These are phyloP conservation scores for Akebia trifoliata DNA, from an alignment of 164 flowering plant genomes.

Conservation along the genomic window DNA sequence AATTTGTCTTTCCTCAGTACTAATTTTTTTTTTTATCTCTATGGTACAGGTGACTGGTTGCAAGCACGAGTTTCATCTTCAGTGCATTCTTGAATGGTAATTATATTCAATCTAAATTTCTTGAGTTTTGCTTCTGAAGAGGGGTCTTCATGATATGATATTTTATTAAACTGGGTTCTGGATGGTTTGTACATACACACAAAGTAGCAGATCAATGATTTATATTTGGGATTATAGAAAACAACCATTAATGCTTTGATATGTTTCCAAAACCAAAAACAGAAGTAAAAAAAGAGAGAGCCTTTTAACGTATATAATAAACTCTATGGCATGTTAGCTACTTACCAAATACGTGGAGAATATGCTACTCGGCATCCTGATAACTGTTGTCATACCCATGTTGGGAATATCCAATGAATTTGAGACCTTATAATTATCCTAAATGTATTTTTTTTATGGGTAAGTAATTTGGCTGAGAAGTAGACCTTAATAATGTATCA, in stretches of 20 bases:
- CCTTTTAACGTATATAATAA: too few species aligned
- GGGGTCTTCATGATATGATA: not conserved
- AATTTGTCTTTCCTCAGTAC: not conserved
- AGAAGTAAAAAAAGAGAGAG: too few species aligned
- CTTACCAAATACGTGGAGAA: not conserved
- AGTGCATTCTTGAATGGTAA: conserved; percentile 95
- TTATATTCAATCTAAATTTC: not conserved
- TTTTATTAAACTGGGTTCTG: not conserved
- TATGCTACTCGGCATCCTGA: not conserved
- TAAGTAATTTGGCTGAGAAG: too few species aligned
- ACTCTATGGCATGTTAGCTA: too few species aligned
- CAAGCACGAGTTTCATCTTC: conserved; percentile 98
- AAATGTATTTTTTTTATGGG: not conserved
- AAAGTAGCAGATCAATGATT: too few species aligned
- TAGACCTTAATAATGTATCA: too few species aligned
- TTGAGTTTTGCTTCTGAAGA: not conserved
- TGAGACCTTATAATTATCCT: not conserved
- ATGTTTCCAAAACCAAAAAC: too few species aligned
- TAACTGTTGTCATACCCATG: not conserved
- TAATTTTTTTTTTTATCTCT: not conserved
- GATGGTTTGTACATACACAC: too few species aligned
- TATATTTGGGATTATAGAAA: too few species aligned
- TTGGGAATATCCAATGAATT: not conserved
- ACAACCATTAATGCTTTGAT: too few species aligned
- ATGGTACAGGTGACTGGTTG: conserved; percentile 72